Evolutionary conservation across 1,284 basidiomycete species (phyloP).

Genomic region (Bjerkandera adusta): DNA sequence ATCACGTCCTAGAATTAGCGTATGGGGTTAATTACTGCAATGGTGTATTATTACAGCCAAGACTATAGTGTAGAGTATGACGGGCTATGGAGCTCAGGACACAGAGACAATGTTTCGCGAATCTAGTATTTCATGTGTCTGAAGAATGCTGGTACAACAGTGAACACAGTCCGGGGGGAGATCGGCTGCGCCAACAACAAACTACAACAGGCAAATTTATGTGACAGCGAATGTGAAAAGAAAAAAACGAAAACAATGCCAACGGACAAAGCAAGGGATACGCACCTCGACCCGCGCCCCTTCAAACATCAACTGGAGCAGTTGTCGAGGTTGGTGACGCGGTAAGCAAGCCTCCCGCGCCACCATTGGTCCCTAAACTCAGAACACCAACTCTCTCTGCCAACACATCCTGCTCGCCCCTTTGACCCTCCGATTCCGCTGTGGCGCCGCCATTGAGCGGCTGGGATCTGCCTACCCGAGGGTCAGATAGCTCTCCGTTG

Average conservation of each 20-base stretch:
- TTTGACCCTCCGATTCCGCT: background rate
- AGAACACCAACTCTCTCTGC: constrained; percentile 6
- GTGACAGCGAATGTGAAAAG: background rate
- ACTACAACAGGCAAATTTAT: background rate
- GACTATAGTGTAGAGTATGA: background rate
- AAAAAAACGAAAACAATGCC: background rate
- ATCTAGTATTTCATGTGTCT: background rate
- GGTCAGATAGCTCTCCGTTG: constrained; percentile 52
- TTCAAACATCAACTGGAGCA: background rate
- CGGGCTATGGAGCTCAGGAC: background rate
- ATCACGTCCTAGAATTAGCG: background rate
- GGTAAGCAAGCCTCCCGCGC: background rate
- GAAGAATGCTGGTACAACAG: constrained; percentile 4
- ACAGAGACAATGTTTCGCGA: background rate
- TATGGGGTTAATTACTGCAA: background rate
- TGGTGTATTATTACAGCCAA: constrained; percentile 1
- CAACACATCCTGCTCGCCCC: background rate
- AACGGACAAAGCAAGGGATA: background rate
- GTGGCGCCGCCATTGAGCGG: background rate
- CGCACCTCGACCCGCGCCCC: background rate
- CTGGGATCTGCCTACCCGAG: constrained; percentile 35
- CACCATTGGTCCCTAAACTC: background rate
- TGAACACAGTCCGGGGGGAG: background rate
- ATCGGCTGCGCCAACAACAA: background rate
- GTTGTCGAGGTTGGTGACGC: constrained; percentile 1